Base-by-base conservation (phyloP, 352 stramenopile genomes). In the Pilasporangium apinafurcum region DNA sequence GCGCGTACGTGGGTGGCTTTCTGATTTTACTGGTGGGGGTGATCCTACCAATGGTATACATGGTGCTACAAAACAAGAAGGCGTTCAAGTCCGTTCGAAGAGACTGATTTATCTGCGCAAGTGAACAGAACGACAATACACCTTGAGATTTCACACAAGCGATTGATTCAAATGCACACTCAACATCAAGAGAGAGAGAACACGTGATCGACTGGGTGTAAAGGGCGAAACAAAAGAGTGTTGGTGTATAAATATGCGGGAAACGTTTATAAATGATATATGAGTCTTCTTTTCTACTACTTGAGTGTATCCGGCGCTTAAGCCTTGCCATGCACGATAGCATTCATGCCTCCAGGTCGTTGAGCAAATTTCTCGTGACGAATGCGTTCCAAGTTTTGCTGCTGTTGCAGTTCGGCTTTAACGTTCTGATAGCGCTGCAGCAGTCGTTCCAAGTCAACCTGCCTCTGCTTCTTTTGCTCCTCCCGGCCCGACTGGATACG, bases 341-440 rank as follows among this genome's bases (percentile, higher is more conserved):
- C 17, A 26, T 53, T 53, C 13, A 56, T 18, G 22, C 43, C 55
- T 14, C 55, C 52, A 13, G 65, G 40, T 14, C 69, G 66, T 37
- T 87, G 74, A 24, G 64, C 55, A 21, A 77, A 90, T 53, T 90
- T 92, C 38, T 94, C 82, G 28, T 86, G 66, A 8, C 78, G 72
- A 31, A 96, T 96, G 36, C 87, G 62, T 65, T 98, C 92, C 17
- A 97, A 56, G 37, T 95, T 97, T 48, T 98, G 93, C 61, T 96
- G 87, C 33, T 91, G 82, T 50, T 97, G 86, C 5, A 98, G 64
- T 63, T 98, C 92, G 12, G 76, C 83, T 44, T 98, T 98, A 41
- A 98, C 87, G 61, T 98, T 98, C 48, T 97, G 86, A 59, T 98
- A 98, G 27, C 89, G 59, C 59, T 97, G 89, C 38, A 96, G 62